Conservation (phyloP, 257 asterid species). For the Solanum pinnatisectum region DNA sequence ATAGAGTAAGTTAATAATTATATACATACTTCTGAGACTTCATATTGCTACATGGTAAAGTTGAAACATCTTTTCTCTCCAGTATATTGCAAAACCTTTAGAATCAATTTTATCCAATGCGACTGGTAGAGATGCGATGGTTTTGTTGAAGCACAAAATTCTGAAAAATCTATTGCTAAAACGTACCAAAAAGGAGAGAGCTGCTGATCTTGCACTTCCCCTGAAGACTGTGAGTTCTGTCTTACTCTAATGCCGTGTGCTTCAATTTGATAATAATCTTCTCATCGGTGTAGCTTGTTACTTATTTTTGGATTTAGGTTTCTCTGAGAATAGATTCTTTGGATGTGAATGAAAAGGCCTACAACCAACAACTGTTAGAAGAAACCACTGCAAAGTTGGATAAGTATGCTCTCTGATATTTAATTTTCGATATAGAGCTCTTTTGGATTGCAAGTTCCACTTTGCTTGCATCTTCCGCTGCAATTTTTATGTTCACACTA, state of each 20-base stretch:
- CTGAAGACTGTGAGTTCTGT: constrained; percentile 42
- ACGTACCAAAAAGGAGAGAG: constrained; percentile 89
- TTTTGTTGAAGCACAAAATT: constrained; percentile 66
- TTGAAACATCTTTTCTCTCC: not conserved
- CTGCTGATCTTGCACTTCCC: constrained; percentile 89
- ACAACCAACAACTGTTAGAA: constrained; percentile 32
- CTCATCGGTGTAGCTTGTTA: not conserved
- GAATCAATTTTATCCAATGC: constrained; percentile 29
- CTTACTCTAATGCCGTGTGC: not conserved
- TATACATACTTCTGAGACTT: not conserved
- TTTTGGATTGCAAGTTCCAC: not conserved
- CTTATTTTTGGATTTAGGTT: constrained; percentile 33
- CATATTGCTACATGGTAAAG: not conserved
- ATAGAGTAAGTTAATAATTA: constrained; percentile 17
- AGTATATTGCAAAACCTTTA: constrained; percentile 70
- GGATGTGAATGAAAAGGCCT: constrained; percentile 70
- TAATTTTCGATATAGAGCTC: not conserved
- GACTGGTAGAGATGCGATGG: constrained; percentile 58
- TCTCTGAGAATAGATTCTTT: constrained; percentile 56
- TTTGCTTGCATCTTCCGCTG: not conserved
- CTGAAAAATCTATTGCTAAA: constrained; percentile 11
- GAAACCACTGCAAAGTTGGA: constrained; percentile 71
- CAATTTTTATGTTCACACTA: not conserved
- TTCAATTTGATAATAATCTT: not conserved
- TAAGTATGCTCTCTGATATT: constrained; percentile 33